These are phyloP conservation scores for Xylaria digitata DNA, from an alignment of 2,329 filamentous ascomycete species.

Conservation along the genomic window DNA sequence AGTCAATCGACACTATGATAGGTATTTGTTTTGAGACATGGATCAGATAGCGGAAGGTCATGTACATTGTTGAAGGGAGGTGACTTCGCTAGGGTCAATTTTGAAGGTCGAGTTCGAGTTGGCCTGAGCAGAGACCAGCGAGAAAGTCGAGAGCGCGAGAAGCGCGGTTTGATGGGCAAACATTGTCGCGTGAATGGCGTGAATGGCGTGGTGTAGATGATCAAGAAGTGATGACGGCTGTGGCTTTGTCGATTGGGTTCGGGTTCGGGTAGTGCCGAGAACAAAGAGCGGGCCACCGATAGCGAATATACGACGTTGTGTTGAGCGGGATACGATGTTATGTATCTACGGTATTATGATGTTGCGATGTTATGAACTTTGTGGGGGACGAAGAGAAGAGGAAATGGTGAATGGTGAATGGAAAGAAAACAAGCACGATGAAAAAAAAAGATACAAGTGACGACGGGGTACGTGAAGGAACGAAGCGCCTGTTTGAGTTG, in stretches of 20 bases:
- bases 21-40: constrained; percentile 11
- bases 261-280: constrained; percentile 19
- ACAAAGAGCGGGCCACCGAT: constrained; percentile 20
- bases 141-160: constrained; percentile 58
- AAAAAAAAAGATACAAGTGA: not conserved
- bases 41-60: not conserved
- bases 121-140: constrained; percentile 56
- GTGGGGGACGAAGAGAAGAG: constrained; percentile 11
- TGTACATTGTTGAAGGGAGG: constrained; percentile 55
- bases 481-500: constrained; percentile 25
- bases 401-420: not conserved
- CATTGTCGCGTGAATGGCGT: constrained; percentile 43
- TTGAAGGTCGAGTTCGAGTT: constrained; percentile 57
- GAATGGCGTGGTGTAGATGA: not conserved
- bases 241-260: not conserved
- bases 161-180: constrained; percentile 51
- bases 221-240: not conserved
- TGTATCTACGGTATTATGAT: constrained; percentile 20
- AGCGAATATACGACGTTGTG: constrained; percentile 15
- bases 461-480: constrained; percentile 14
- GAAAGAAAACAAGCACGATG: constrained; percentile 9
- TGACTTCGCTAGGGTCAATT: constrained; percentile 54
- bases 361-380: constrained; percentile 21
- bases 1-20: constrained; percentile 27
- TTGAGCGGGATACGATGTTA: constrained; percentile 17